Percentiles rank a stretch among this genome's conserved stretches.
Evolutionary conservation across 805 yeast genomes (phyloP).

Genomic region (Maudiozyma saulgeensis): DNA sequence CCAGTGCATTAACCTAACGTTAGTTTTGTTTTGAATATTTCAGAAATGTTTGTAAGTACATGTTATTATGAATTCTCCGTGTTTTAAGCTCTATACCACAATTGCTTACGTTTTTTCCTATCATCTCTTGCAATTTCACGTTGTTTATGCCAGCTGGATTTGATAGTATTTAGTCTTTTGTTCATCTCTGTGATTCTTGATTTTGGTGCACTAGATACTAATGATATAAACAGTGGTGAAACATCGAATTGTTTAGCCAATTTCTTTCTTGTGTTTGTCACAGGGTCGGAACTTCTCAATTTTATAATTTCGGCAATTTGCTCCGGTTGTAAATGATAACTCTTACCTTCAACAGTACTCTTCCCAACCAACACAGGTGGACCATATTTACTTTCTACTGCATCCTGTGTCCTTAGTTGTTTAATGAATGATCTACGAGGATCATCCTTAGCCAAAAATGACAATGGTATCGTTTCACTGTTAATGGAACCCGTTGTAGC

Average conservation of each 20-base stretch:
- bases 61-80: not conserved
- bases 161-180: slow-evolving; percentile 36
- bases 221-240: slow-evolving; percentile 42
- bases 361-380: slow-evolving; percentile 31
- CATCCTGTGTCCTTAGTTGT: slow-evolving; percentile 15
- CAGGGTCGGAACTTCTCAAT: slow-evolving; percentile 50
- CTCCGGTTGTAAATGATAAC: slow-evolving; percentile 47
- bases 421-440: slow-evolving; percentile 39
- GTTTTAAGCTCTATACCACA: slow-evolving; percentile 48
- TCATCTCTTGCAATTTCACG: slow-evolving; percentile 45
- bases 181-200: slow-evolving; percentile 39
- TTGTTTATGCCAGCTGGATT: slow-evolving; percentile 40
- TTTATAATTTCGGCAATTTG: slow-evolving; percentile 48
- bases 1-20: not conserved
- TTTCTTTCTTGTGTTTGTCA: slow-evolving; percentile 49
- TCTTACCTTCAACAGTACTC: slow-evolving; percentile 22
- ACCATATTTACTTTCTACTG: slow-evolving; percentile 31
- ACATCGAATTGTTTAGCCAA: slow-evolving; percentile 53
- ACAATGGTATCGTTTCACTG: slow-evolving; percentile 49
- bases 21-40: not conserved
- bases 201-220: slow-evolving; percentile 39
- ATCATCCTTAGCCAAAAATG: slow-evolving; percentile 56
- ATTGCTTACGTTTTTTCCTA: slow-evolving; percentile 45
- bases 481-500: slow-evolving; percentile 41
- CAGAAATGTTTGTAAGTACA: not conserved